Evolutionary conservation across 1,284 basidiomycete species (phyloP), one percentile per base, ranked within the genome.

Genomic region (Ganoderma meredithae): DNA sequence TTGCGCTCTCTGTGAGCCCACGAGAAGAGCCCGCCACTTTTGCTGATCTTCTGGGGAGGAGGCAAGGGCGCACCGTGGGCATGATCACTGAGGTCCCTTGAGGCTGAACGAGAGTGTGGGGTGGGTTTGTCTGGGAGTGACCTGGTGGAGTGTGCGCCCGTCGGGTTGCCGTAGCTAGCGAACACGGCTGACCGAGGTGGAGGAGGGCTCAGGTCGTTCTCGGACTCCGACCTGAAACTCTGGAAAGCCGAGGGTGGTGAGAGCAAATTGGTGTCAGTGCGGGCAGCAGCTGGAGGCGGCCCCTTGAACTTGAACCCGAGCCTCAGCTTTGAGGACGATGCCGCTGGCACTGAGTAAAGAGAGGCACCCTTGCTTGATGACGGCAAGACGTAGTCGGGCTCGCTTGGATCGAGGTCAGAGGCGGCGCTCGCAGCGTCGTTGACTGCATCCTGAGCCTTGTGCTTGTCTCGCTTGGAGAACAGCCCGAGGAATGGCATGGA

Each of bases 161-260:
- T 71, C 27, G 85, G 82, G 64, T 85, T 85, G 19, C 77, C 83
- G 71, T 88, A 84, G 6, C 82, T 81, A 13, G 82, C 83, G 75
- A 91, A 90, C 61, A 90, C 82, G 58, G 87, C 83, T 3, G 86
- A 85, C 72, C 84, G 85, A 31, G 84, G 83, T 1, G 89, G 89
- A 2, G 90, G 88, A 3, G 79, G 82, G 6, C 75, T 75, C 27
- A 85, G 76, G 66, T 78, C 73, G 43, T 79, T 77, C 19, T 79
- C 81, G 4, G 82, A 74, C 65, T 84, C 79, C 17, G 84, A 83
- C 9, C 73, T 77, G 27, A 80, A 77, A 59, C 73, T 70, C 2
- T 81, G 76, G 65, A 78, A 71, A 61, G 74, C 69, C 36, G 72
- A 43, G 17, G 75, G 63, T 40, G 73, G 73, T 2, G 76, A 73